These are phyloP conservation scores for Saccharomyces jurei DNA, from an alignment of 805 yeast species.

Conservation along the genomic window DNA sequence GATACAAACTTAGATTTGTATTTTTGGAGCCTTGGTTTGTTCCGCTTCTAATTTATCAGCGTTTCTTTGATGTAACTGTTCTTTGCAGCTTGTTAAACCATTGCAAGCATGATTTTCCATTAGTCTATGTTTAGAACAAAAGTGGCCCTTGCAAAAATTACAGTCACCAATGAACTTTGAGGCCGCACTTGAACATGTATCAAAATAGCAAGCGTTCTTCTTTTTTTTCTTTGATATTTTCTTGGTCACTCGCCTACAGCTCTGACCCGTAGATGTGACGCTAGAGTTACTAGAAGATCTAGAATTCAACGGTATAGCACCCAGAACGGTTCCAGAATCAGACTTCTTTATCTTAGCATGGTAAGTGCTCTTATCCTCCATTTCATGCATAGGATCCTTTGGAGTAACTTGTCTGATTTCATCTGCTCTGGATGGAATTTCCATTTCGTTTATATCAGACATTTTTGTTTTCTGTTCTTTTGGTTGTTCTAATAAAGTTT, in stretches of 20 bases:
- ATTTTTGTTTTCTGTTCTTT: background rate
- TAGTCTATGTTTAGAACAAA: slow-evolving; percentile 78
- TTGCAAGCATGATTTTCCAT: slow-evolving; percentile 77
- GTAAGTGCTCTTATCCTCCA: background rate
- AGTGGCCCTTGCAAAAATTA: slow-evolving; percentile 73
- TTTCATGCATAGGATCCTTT: background rate
- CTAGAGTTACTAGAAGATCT: slow-evolving; percentile 8
- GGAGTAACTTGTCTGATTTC: background rate
- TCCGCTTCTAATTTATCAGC: slow-evolving; percentile 77
- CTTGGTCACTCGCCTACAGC: slow-evolving; percentile 16
- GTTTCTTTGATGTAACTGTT: slow-evolving; percentile 73
- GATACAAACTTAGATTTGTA: slow-evolving; percentile 30
- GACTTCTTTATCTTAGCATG: background rate
- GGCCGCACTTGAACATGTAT: slow-evolving; percentile 56
- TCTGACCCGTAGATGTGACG: background rate
- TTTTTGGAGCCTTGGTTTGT: slow-evolving; percentile 63
- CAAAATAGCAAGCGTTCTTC: slow-evolving; percentile 44
- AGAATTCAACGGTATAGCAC: background rate
- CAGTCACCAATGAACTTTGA: slow-evolving; percentile 70
- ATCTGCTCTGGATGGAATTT: background rate
- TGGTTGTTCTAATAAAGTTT: background rate
- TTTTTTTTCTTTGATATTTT: slow-evolving; percentile 22
- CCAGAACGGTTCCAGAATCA: background rate
- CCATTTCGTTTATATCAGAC: background rate
- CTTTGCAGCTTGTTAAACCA: slow-evolving; percentile 74